Percentiles rank a stretch among this genome's conserved stretches.
Evolutionary conservation across 805 yeast genomes (phyloP).

Genomic region (Kazachstania kunashirensis): DNA sequence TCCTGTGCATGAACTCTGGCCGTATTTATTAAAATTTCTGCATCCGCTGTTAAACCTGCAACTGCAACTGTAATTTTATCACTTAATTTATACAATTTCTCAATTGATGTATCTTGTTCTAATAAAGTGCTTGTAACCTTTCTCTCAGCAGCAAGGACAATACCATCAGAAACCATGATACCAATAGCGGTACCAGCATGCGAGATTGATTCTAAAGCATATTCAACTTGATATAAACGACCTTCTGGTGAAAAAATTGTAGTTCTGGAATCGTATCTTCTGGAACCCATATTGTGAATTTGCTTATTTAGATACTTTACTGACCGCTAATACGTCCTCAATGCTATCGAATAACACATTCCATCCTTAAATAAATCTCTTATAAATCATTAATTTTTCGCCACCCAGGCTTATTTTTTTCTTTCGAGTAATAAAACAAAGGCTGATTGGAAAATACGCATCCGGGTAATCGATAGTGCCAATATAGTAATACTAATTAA

Average conservation of each 20-base stretch:
- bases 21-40: conserved; percentile 76
- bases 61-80: conserved; percentile 86
- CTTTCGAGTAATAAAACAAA: too few relatives aligned
- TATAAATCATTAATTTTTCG: too few relatives aligned
- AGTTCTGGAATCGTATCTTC: conserved; percentile 98
- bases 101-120: conserved; percentile 90
- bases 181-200: conserved; percentile 98
- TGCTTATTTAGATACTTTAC: too few relatives aligned
- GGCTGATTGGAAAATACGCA: too few relatives aligned
- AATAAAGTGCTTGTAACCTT: conserved; percentile 86
- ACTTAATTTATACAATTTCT: conserved; percentile 78
- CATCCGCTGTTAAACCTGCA: conserved; percentile 98
- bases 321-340: too few relatives aligned
- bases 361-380: too few relatives aligned
- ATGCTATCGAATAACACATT: too few relatives aligned
- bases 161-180: conserved; percentile 77
- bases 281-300: conserved; percentile 56
- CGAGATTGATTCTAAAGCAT: conserved; percentile 93
- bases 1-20: conserved; percentile 82
- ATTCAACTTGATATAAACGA: conserved; percentile 91
- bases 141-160: conserved; percentile 93
- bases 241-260: conserved; percentile 99
- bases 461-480: too few relatives aligned
- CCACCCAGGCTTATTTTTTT: too few relatives aligned
- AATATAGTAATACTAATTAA: too few relatives aligned